Evolutionary conservation across 2,329 filamentous ascomycete species (phyloP).

Genomic region (Zarea fungicola): DNA sequence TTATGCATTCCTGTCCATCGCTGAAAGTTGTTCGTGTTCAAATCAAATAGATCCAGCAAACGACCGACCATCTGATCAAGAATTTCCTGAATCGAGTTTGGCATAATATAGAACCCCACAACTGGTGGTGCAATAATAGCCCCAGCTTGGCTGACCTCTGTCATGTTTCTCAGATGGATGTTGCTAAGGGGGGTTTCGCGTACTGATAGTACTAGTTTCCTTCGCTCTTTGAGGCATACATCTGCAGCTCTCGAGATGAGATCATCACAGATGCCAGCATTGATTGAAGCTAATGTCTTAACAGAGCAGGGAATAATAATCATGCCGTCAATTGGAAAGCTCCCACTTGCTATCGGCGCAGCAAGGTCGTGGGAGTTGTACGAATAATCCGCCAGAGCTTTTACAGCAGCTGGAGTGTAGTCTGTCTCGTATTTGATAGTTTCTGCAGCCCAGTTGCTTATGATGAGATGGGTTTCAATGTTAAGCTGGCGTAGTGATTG

Average conservation of each 20-base stretch:
- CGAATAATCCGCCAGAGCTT: conserved; percentile 31
- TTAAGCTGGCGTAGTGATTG: conserved; percentile 34
- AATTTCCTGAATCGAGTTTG: conserved; percentile 34
- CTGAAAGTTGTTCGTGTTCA: conserved; percentile 35
- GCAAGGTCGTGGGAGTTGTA: conserved; percentile 39
- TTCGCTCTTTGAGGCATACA: conserved; percentile 40
- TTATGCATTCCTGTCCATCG: conserved; percentile 33
- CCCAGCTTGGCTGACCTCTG: conserved; percentile 29
- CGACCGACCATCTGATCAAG: conserved; percentile 40
- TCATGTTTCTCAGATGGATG: conserved; percentile 43
- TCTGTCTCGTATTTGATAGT: conserved; percentile 44
- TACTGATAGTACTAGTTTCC: conserved; percentile 33
- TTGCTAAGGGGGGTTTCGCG: conserved; percentile 42
- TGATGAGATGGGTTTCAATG: conserved; percentile 42
- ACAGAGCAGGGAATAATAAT: conserved; percentile 43
- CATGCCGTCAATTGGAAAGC: conserved; percentile 40
- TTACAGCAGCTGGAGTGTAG: conserved; percentile 30
- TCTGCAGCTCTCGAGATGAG: conserved; percentile 41
- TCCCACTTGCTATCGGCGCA: conserved; percentile 39
- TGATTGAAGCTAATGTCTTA: conserved; percentile 41
- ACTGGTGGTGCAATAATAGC: conserved; percentile 41
- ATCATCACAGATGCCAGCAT: conserved; percentile 37
- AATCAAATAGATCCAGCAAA: conserved; percentile 39
- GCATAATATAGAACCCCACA: conserved; percentile 38
- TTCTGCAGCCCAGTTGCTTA: conserved; percentile 43